These are phyloP conservation scores for Solanum hybrid DNA, from an alignment of 305 asterid genomes.

Conservation along the genomic window DNA sequence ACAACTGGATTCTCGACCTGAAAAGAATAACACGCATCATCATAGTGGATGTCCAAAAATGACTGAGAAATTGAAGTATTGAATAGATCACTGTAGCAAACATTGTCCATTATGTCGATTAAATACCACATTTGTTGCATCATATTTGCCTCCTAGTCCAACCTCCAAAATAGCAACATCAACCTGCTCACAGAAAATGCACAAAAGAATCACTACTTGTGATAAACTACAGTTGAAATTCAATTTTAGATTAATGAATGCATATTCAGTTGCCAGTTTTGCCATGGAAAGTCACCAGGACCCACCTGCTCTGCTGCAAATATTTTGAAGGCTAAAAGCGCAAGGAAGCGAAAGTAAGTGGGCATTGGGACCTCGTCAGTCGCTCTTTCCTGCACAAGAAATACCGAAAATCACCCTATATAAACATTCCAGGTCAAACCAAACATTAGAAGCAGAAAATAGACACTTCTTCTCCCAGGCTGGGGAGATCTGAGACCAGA, in stretches of 20 bases:
- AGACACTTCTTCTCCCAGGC: neutral
- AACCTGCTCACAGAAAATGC: slow-evolving; percentile 36
- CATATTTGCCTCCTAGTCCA: slow-evolving; percentile 86
- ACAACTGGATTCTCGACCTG: slow-evolving; percentile 67
- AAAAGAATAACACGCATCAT: slow-evolving; percentile 15
- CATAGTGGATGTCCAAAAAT: slow-evolving; percentile 20
- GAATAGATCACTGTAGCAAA: slow-evolving; percentile 1
- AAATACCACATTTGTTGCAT: slow-evolving; percentile 92
- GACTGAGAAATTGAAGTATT: neutral
- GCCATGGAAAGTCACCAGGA: neutral
- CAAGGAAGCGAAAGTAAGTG: slow-evolving; percentile 89
- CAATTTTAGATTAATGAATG: neutral
- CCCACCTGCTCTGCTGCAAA: slow-evolving; percentile 86
- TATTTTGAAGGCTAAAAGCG: slow-evolving; percentile 91
- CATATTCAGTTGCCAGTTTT: neutral
- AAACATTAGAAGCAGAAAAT: neutral
- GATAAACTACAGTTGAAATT: neutral
- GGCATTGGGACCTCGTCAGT: slow-evolving; percentile 82
- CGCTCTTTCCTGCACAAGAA: slow-evolving; percentile 40
- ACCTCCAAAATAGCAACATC: slow-evolving; percentile 89
- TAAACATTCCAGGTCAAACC: slow-evolving; percentile 1
- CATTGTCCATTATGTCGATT: neutral
- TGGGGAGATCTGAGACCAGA: neutral
- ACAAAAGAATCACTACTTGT: neutral
- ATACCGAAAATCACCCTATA: slow-evolving; percentile 10